phyloP scores from a whole-genome alignment of 1,284 basidiomycete genomes.

The Hemileia vastatrix region DNA sequence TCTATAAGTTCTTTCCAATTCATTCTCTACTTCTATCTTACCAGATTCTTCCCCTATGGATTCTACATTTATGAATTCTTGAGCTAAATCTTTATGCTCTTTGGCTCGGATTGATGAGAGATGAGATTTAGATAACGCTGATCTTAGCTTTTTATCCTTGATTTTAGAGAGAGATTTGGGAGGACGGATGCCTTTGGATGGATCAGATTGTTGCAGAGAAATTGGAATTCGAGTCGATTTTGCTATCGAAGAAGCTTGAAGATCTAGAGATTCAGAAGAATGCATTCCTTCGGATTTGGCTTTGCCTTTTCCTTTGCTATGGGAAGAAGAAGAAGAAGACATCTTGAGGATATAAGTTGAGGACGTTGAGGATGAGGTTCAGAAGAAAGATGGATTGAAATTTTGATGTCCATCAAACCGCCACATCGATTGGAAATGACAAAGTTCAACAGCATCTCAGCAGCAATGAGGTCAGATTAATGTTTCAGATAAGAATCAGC shows the following conservation, averaged over 20 bases:
- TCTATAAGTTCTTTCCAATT: conserved; percentile 80
- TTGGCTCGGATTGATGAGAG: conserved; percentile 35
- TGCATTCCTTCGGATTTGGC: conserved; percentile 23
- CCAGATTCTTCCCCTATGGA: conserved; percentile 58
- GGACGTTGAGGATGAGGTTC: no score
- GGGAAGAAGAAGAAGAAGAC: no score
- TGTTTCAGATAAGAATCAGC: no score
- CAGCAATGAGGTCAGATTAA: no score
- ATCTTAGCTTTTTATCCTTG: conserved; percentile 41
- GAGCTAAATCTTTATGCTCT: conserved; percentile 36
- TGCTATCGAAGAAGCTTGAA: conserved; percentile 35
- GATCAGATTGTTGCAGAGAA: conserved; percentile 34
- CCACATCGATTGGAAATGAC: no score
- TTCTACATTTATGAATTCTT: conserved; percentile 37
- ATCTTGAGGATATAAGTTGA: not conserved
- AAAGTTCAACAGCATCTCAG: no score
- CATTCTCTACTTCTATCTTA: conserved; percentile 60
- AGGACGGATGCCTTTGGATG: conserved; percentile 31
- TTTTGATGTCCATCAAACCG: no score
- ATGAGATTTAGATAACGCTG: conserved; percentile 35
- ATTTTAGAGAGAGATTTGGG: conserved; percentile 35
- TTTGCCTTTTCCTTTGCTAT: not conserved
- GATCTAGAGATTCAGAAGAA: conserved; percentile 31
- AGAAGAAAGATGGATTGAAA: no score
- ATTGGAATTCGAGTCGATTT: conserved; percentile 34